Percentiles rank a stretch among this genome's conserved stretches.
Evolutionary conservation across 257 asterid genomes (phyloP).

Genomic region (Gentiana dahurica): DNA sequence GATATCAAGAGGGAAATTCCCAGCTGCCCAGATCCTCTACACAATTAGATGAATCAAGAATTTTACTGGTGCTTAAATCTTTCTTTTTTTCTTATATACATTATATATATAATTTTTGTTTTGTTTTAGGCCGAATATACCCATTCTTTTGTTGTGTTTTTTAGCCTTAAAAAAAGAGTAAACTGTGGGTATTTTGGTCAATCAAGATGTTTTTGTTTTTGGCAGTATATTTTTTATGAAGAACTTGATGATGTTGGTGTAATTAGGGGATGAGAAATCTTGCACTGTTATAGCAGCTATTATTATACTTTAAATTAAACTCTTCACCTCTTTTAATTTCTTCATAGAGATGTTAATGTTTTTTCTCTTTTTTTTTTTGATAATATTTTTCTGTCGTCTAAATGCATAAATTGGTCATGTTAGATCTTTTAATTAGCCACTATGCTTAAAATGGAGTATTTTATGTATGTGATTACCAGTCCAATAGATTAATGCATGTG

Average conservation of each 20-base stretch:
- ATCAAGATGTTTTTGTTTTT: constrained; percentile 9
- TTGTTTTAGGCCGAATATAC: constrained; percentile 44
- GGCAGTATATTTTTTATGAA: constrained; percentile 12
- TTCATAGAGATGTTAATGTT: no score
- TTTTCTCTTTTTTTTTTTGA: neutral
- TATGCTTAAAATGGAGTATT: no score
- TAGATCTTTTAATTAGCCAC: no score
- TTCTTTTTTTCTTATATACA: no score
- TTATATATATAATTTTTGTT: neutral
- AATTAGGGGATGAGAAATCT: constrained; percentile 14
- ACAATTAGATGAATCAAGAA: constrained; percentile 39
- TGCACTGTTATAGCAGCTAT: neutral
- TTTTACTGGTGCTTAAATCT: neutral
- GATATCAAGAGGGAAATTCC: constrained; percentile 56
- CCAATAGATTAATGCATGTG: no score
- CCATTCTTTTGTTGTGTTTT: constrained; percentile 45
- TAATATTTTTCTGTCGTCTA: no score
- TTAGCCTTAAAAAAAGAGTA: constrained; percentile 19
- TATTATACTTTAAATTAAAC: neutral
- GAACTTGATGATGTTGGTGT: constrained; percentile 22
- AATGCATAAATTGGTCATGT: no score
- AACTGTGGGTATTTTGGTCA: constrained; percentile 85
- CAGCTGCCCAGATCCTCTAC: constrained; percentile 97
- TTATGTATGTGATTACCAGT: no score
- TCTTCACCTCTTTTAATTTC: neutral